Base-by-base conservation (phyloP, 1,139 yeast genomes). In the Tardiomyces digboiensis region DNA sequence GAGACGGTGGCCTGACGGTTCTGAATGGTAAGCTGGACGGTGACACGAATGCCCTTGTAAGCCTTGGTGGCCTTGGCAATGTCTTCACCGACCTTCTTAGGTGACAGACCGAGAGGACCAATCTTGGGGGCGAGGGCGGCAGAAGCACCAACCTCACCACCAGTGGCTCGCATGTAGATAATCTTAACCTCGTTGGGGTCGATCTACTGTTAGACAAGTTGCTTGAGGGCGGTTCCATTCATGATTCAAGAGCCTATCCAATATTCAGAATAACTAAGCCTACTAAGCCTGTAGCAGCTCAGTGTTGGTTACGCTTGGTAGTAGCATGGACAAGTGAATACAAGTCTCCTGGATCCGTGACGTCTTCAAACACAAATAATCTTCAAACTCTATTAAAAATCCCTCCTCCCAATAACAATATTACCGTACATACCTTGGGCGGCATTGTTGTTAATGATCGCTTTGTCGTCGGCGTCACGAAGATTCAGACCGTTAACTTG, bases 31-130 rank as follows among this genome's bases (percentile, higher is more conserved):
- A 93, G 83, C 78, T 87, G 95, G 59, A 93, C 97, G 64, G 98
- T 91, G 69, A 91, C 98, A 75, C 91, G 87, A 67, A 91, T 89
- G 80, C 99, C 99, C 78, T 89, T 89, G 93, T 80, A 91, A 71
- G 82, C 81, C 79, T 87, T 85, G 78, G 98, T 91, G 72, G 98
- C 98, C 84, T 93, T 93, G 75, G 98, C 98, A 67, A 91, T 91
- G 73, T 91, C 98, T 77, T 91, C 99, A 87, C 99, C 99, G 69
- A 93, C 97, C 85, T 91, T 91, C 95, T 91, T 91, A 80, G 98
- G 97, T 55, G 97, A 89, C 67, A 91, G 82, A 88, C 99, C 99
- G 71, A 91, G 87, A 65, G 99, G 99, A 85, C 99, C 99, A 70
- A 91, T 91, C 88, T 91, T 91, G 72, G 98, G 98, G 65, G 98